A percentile compares a stretch with the other conserved stretches of the same genome.
Evolutionary conservation across 2,329 filamentous ascomycete genomes (phyloP).

Genomic region (Cordyceps cicadae): DNA sequence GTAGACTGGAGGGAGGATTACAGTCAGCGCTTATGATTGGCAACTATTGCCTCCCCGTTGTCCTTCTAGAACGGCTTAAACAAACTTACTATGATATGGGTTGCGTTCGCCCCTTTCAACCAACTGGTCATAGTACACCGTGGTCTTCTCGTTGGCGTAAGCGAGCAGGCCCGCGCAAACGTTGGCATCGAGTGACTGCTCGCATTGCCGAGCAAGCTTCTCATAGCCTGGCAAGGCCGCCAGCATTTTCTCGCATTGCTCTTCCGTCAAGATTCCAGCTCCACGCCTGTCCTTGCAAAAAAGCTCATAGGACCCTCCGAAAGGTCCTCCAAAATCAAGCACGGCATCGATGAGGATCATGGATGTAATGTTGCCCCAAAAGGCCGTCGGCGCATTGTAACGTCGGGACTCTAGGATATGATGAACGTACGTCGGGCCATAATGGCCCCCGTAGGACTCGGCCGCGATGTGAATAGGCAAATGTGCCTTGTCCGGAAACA

Average conservation of each 20-base stretch:
- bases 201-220: constrained; percentile 50
- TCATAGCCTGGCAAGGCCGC: constrained; percentile 36
- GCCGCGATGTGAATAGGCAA: constrained; percentile 38
- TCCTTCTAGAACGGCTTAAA: constrained; percentile 12
- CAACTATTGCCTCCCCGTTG: constrained; percentile 10
- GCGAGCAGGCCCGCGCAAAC: constrained; percentile 48
- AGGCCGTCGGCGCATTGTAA: constrained; percentile 11
- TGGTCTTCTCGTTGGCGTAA: neutral
- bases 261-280: constrained; percentile 15
- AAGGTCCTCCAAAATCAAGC: constrained; percentile 11
- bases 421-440: constrained; percentile 25
- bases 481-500: constrained; percentile 31
- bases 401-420: constrained; percentile 15
- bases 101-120: constrained; percentile 31
- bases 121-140: constrained; percentile 30
- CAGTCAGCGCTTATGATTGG: neutral
- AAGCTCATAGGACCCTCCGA: constrained; percentile 13
- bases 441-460: constrained; percentile 29
- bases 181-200: constrained; percentile 75
- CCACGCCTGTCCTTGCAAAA: constrained; percentile 13
- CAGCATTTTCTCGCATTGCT: constrained; percentile 21
- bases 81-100: constrained; percentile 34
- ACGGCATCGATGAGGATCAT: constrained; percentile 15
- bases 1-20: constrained; percentile 8
- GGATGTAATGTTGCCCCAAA: constrained; percentile 58